These are phyloP conservation scores for Seiridium unicorne DNA, from an alignment of 2,329 filamentous ascomycete genomes.

Conservation along the genomic window DNA sequence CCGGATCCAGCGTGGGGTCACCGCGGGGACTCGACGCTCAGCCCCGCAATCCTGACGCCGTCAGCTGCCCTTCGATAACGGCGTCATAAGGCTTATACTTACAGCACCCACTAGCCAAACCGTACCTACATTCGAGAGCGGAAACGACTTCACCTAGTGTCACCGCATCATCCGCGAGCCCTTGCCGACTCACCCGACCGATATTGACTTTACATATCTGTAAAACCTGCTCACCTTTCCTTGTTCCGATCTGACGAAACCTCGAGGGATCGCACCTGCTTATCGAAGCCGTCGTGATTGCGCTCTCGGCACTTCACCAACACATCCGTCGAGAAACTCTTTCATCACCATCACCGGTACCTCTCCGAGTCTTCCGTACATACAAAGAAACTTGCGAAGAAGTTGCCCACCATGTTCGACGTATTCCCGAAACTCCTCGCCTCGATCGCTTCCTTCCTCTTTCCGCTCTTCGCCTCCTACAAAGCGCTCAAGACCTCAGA, in stretches of 20 bases:
- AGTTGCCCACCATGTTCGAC: conserved; percentile 52
- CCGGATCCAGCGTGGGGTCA: not conserved
- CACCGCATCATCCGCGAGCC: not conserved
- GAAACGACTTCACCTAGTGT: not conserved
- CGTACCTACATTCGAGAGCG: not conserved
- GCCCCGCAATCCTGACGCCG: not conserved
- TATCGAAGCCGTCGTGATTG: not conserved
- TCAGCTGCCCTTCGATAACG: conserved; percentile 1
- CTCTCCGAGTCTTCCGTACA: not conserved
- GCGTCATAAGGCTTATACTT: not conserved
- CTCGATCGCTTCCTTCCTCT: conserved; percentile 83
- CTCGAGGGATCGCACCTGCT: too few relatives aligned
- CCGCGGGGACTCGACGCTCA: not conserved
- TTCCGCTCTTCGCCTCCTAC: conserved; percentile 95
- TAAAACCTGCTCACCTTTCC: not conserved
- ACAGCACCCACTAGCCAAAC: not conserved
- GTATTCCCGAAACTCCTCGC: conserved; percentile 64
- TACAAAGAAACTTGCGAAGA: not conserved
- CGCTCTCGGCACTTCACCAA: not conserved
- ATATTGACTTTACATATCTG: not conserved
- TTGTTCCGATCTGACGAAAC: too few relatives aligned
- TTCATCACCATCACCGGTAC: not conserved
- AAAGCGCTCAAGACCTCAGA: conserved; percentile 94
- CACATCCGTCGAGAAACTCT: not conserved
- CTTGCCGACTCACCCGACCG: not conserved